Evolutionary conservation across 2,329 filamentous ascomycete genomes (phyloP).

Genomic region (Tolypocladium tundrense): DNA sequence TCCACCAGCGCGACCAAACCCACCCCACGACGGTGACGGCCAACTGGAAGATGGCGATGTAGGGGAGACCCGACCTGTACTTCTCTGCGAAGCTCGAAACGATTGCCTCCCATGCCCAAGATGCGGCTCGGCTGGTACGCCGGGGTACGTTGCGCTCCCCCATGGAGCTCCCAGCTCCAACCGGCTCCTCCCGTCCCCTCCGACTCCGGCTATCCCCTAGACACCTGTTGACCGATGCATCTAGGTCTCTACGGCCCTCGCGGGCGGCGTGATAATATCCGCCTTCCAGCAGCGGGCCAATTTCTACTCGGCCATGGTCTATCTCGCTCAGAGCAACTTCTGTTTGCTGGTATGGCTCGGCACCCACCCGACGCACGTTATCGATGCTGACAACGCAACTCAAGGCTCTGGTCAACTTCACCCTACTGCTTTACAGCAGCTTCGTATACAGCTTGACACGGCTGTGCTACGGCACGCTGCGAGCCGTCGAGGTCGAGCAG

Average conservation of each 20-base stretch:
- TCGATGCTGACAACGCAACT: constrained; percentile 3
- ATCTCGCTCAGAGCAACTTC: constrained; percentile 91
- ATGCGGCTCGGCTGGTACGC: constrained; percentile 53
- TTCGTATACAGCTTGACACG: constrained; percentile 83
- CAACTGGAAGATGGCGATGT: not conserved
- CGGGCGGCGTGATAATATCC: constrained; percentile 73
- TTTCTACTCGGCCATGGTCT: constrained; percentile 97
- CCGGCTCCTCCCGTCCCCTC: not conserved
- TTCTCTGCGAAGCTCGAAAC: not conserved
- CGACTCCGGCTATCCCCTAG: not conserved
- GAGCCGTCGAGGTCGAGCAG: constrained; percentile 91
- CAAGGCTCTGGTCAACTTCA: constrained; percentile 83
- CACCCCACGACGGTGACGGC: not conserved
- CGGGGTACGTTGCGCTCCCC: constrained; percentile 35
- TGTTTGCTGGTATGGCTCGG: constrained; percentile 65
- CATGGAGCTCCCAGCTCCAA: not conserved
- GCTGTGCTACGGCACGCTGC: constrained; percentile 79
- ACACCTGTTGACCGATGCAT: constrained; percentile 9
- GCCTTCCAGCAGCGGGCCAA: constrained; percentile 93
- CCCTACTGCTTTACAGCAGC: constrained; percentile 68
- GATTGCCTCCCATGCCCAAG: constrained; percentile 23
- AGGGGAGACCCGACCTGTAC: not conserved
- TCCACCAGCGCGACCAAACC: not conserved
- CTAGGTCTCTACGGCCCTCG: constrained; percentile 73
- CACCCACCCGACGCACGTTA: not conserved